A percentile compares a stretch with the other conserved stretches of the same genome.
Evolutionary conservation across 768 basidiomycete species (phyloP).

Genomic region (Lactarius hengduanensis): DNA sequence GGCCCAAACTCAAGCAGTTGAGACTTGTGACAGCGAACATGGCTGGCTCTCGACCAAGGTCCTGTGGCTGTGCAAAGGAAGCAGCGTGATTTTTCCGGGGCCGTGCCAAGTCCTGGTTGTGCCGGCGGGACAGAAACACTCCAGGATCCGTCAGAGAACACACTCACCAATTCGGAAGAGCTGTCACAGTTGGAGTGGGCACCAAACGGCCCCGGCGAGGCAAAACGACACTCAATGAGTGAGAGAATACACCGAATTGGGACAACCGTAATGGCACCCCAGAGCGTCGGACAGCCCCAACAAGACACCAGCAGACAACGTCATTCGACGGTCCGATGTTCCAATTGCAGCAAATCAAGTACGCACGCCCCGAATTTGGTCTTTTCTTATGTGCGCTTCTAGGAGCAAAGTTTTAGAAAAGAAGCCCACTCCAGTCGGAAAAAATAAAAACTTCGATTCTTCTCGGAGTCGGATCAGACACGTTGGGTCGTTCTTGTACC

Average conservation of each 20-base stretch:
- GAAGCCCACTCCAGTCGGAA: not conserved
- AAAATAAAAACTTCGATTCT: not conserved
- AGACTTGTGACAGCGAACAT: not conserved
- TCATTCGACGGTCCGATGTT: not conserved
- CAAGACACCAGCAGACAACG: not conserved
- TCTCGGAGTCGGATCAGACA: not conserved
- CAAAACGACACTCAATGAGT: not conserved
- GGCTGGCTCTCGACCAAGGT: not conserved
- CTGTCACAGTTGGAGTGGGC: not conserved
- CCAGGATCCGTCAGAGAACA: not conserved
- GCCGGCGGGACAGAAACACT: not conserved
- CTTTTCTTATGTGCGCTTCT: not conserved
- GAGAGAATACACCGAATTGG: not conserved
- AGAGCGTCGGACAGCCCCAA: not conserved
- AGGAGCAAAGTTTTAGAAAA: no score
- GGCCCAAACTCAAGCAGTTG: not conserved
- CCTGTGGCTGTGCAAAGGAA: not conserved
- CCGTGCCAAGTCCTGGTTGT: not conserved
- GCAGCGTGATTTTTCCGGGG: not conserved
- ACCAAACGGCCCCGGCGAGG: not conserved
- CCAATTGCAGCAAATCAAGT: not conserved
- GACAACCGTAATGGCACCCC: not conserved
- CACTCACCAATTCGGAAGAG: not conserved
- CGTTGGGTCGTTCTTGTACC: not conserved
- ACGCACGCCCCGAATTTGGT: not conserved